phyloP scores from a whole-genome alignment of 306 rosid species.

The Ammopiptanthus mongolicus region DNA sequence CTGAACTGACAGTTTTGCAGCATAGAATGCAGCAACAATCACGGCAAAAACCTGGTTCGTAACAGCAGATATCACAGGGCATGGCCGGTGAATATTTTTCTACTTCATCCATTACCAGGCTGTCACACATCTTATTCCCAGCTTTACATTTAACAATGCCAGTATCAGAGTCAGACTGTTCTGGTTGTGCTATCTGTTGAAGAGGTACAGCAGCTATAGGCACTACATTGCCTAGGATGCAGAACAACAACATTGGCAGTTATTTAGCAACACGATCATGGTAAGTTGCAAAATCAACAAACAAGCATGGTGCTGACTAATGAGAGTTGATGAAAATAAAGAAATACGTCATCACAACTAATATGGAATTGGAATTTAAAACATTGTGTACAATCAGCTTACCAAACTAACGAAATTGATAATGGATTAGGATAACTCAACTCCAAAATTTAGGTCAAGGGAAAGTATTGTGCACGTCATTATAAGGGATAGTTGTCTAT shows the following conservation, averaged over 20 bases:
- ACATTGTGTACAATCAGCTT: neutral
- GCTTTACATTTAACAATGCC: slow-evolving; percentile 52
- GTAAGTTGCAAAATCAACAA: neutral
- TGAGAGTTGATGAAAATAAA: neutral
- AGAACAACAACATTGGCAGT: neutral
- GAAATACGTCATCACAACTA: neutral
- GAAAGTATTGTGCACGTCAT: no score
- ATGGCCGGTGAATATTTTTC: slow-evolving; percentile 35
- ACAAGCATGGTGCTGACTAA: neutral
- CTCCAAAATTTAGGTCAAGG: no score
- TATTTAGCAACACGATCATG: neutral
- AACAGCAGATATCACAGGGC: slow-evolving; percentile 76
- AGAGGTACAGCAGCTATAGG: slow-evolving; percentile 38
- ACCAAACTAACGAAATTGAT: neutral
- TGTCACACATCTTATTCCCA: slow-evolving; percentile 53
- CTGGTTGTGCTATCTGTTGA: slow-evolving; percentile 30
- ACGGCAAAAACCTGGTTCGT: slow-evolving; percentile 68
- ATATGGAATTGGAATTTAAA: neutral
- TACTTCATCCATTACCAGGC: slow-evolving; percentile 32
- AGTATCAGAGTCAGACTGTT: slow-evolving; percentile 27
- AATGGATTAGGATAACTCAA: no score
- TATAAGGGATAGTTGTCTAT: no score
- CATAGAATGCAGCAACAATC: slow-evolving; percentile 86
- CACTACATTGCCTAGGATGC: slow-evolving; percentile 25
- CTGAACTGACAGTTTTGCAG: slow-evolving; percentile 45